Percentiles rank a stretch among this genome's conserved stretches.
These are phyloP conservation scores for Cladophialophora bantiana DNA, from an alignment of 2,329 filamentous ascomycete species.

Conservation along the genomic window DNA sequence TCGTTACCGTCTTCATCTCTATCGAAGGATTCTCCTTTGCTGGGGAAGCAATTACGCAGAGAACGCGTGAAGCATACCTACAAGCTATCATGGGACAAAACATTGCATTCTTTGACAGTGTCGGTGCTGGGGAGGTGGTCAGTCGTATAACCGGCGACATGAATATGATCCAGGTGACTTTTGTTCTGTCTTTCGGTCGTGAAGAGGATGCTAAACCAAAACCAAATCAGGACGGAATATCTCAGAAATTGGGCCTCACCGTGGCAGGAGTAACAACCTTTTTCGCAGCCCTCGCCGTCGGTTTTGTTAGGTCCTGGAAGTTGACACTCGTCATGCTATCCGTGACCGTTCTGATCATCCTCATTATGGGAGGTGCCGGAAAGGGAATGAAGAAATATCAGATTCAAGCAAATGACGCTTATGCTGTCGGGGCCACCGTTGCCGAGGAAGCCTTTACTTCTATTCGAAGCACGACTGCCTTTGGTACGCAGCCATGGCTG, in stretches of 20 bases:
- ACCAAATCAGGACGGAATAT: conserved; percentile 56
- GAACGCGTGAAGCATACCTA: conserved; percentile 82
- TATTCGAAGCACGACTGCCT: conserved; percentile 57
- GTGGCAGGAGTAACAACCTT: conserved; percentile 47
- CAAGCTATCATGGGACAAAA: conserved; percentile 83
- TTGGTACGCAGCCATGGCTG: conserved; percentile 54
- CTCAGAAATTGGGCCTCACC: conserved; percentile 38
- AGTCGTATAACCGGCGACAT: conserved; percentile 92
- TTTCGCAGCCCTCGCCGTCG: conserved; percentile 49
- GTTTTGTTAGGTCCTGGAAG: conserved; percentile 51
- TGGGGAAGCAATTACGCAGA: conserved; percentile 76
- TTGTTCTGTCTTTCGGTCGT: background rate
- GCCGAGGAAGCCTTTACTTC: conserved; percentile 59
- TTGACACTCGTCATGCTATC: conserved; percentile 53
- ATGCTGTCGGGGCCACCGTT: conserved; percentile 59
- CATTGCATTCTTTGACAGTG: conserved; percentile 88
- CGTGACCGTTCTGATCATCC: conserved; percentile 54
- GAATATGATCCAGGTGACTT: conserved; percentile 76
- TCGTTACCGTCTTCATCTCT: conserved; percentile 75
- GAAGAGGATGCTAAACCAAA: background rate
- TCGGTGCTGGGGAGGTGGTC: conserved; percentile 89
- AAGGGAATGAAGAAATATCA: conserved; percentile 34
- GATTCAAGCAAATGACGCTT: conserved; percentile 77
- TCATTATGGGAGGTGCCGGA: conserved; percentile 35
- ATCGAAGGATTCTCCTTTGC: conserved; percentile 90